Conservation (phyloP, 495 filamentous ascomycete genomes). For the Penicillium antarcticum region DNA sequence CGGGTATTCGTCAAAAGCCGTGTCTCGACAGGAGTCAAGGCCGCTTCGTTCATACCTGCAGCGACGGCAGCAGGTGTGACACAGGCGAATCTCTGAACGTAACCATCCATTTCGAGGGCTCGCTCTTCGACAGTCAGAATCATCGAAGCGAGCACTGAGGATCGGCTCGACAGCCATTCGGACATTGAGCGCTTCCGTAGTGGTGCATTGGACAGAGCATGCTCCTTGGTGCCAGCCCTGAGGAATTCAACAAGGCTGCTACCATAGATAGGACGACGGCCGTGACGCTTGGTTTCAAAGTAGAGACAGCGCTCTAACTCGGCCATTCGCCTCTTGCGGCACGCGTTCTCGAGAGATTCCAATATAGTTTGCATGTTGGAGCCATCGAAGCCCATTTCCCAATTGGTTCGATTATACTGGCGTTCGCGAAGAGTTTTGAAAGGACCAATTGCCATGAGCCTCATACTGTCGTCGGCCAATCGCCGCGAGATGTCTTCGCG, state of each 20-base stretch:
- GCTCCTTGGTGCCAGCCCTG: constrained; percentile 55
- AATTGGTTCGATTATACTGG: constrained; percentile 60
- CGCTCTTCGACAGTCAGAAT: constrained; percentile 72
- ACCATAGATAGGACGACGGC: constrained; percentile 78
- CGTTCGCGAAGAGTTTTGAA: constrained; percentile 61
- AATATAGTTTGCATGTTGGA: constrained; percentile 67
- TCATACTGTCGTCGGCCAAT: constrained; percentile 57
- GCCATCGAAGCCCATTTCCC: constrained; percentile 56
- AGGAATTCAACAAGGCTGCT: constrained; percentile 69
- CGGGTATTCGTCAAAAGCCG: constrained; percentile 48
- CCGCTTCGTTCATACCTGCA: constrained; percentile 65
- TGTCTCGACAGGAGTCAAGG: constrained; percentile 63
- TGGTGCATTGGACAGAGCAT: constrained; percentile 36
- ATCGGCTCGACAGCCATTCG: constrained; percentile 72
- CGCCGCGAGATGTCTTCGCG: constrained; percentile 64
- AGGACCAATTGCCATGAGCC: constrained; percentile 59
- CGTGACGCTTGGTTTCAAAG: constrained; percentile 75
- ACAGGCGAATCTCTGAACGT: constrained; percentile 84
- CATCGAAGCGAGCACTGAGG: constrained; percentile 65
- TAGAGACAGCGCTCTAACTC: constrained; percentile 78
- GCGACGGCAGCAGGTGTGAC: constrained; percentile 86
- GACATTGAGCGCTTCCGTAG: constrained; percentile 46
- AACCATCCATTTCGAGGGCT: constrained; percentile 63
- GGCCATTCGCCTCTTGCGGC: constrained; percentile 68
- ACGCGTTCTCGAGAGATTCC: constrained; percentile 67